Evolutionary conservation across 345 rosid genomes (phyloP).

Genomic region (Alliaria petiolata): DNA sequence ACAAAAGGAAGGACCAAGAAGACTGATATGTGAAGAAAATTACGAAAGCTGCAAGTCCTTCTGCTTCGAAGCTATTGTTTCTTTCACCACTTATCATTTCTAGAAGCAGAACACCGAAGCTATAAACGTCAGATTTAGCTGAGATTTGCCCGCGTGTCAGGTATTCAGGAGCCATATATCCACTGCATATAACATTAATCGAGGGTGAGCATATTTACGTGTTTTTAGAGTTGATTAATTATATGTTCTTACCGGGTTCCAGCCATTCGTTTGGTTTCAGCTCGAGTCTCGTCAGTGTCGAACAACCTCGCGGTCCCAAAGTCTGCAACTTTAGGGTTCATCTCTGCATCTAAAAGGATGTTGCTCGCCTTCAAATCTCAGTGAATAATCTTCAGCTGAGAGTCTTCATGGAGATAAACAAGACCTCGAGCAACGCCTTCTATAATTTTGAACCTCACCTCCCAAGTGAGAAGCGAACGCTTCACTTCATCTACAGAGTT

Average conservation of each 20-base stretch:
- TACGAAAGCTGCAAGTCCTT: slow-evolving; percentile 12
- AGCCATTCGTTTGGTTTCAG: slow-evolving; percentile 14
- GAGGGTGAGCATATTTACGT: background rate
- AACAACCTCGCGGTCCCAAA: too few relatives aligned
- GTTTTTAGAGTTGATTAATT: background rate
- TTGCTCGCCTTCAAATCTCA: slow-evolving; percentile 22
- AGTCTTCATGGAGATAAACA: slow-evolving; percentile 24
- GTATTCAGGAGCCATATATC: slow-evolving; percentile 55
- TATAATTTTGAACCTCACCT: slow-evolving; percentile 8
- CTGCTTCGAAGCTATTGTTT: slow-evolving; percentile 16
- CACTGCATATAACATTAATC: slow-evolving; percentile 20
- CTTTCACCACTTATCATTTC: slow-evolving; percentile 42
- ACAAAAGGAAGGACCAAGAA: too few relatives aligned
- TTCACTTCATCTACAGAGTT: slow-evolving; percentile 1
- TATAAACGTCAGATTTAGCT: slow-evolving; percentile 39
- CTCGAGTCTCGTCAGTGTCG: too few relatives aligned
- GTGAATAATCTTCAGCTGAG: slow-evolving; percentile 15
- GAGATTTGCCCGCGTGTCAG: slow-evolving; percentile 35
- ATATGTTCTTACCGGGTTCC: slow-evolving; percentile 33
- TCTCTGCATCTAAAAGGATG: background rate
- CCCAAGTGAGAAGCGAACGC: background rate
- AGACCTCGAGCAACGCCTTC: slow-evolving; percentile 27
- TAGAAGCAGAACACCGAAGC: slow-evolving; percentile 43
- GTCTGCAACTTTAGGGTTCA: too few relatives aligned
- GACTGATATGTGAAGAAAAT: too few relatives aligned